Evolutionary conservation across 305 asterid genomes (phyloP), one percentile per base, ranked within the genome.

Genomic region (Fraxinus velutina): DNA sequence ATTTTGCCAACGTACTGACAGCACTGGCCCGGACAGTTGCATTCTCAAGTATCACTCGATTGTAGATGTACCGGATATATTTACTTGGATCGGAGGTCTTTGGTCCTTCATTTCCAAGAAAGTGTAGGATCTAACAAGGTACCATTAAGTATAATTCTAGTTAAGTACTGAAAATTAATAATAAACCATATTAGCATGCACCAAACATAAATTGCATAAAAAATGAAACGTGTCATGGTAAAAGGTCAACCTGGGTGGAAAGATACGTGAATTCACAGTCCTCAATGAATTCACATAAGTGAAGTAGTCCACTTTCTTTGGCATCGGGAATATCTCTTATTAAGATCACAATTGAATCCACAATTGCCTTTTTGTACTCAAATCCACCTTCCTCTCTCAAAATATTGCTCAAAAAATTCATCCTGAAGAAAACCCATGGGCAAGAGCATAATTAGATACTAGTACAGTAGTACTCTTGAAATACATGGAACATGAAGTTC

Each of bases 301-400:
- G 98, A 76, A 96, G 91, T 82, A 96, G 85, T 83, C 99, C 99
- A 87, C 90, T 89, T 90, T 96, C 99, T 92, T 96, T 96, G 81
- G 98, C 99, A 88, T 96, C 99, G 0, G 99, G 98, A 79, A 96
- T 96, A 83, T 96, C 99, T 89, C 98, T 89, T 76, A 96, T 96
- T 84, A 94, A 92, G 84, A 96, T 96, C 83, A 96, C 98, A 89
- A 96, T 93, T 10, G 99, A 96, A 87, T 96, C 98, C 82, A 96
- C 98, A 80, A 96, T 96, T 81, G 99, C 98, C 88, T 94, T 96
- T 80, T 96, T 96, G 91, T 91, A 96, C 87, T 96, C 99, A 73
- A 96, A 96, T 19, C 99, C 99, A 83, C 99, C 99, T 87, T 96
- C 99, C 88, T 96, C 99, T 84, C 99, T 92, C 93, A 96, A 87